Conservation (phyloP, 2,329 filamentous ascomycete genomes). For the Fusarium sp. region DNA sequence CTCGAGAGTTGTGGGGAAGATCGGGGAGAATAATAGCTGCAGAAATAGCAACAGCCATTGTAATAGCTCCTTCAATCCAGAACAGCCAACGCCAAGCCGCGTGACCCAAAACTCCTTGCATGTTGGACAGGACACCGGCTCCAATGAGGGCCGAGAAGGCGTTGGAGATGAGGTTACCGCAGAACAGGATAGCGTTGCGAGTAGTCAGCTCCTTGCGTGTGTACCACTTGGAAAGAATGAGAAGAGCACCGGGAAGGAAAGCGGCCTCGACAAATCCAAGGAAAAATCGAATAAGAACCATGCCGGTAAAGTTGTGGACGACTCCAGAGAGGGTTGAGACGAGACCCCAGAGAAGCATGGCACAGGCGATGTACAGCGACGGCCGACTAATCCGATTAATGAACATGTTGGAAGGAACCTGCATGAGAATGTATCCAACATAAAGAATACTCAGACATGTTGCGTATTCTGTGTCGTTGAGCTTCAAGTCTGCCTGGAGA, state of each 20-base stretch:
- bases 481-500: conserved; percentile 69
- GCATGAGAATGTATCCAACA: conserved; percentile 75
- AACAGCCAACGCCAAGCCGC: conserved; percentile 73
- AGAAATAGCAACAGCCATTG: conserved; percentile 61
- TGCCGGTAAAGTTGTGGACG: conserved; percentile 63
- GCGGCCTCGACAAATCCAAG: conserved; percentile 73
- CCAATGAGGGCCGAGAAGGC: conserved; percentile 71
- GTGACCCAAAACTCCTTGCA: conserved; percentile 66
- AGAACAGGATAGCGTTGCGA: conserved; percentile 69
- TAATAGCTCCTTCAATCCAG: conserved; percentile 67
- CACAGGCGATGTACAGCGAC: conserved; percentile 62
- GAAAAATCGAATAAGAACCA: conserved; percentile 69
- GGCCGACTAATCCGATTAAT: conserved; percentile 66
- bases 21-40: conserved; percentile 66
- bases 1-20: conserved; percentile 66
- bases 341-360: conserved; percentile 71
- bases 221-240: conserved; percentile 76
- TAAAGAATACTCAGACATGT: conserved; percentile 75
- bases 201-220: conserved; percentile 68
- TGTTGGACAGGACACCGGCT: conserved; percentile 69
- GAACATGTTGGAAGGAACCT: conserved; percentile 69
- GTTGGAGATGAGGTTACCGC: conserved; percentile 70
- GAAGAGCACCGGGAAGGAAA: conserved; percentile 72
- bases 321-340: conserved; percentile 69
- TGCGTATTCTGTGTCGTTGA: conserved; percentile 70